A percentile compares a stretch with the other conserved stretches of the same genome.
Evolutionary conservation across 2,329 filamentous ascomycete species (phyloP).

Genomic region (Xylaria sp.): DNA sequence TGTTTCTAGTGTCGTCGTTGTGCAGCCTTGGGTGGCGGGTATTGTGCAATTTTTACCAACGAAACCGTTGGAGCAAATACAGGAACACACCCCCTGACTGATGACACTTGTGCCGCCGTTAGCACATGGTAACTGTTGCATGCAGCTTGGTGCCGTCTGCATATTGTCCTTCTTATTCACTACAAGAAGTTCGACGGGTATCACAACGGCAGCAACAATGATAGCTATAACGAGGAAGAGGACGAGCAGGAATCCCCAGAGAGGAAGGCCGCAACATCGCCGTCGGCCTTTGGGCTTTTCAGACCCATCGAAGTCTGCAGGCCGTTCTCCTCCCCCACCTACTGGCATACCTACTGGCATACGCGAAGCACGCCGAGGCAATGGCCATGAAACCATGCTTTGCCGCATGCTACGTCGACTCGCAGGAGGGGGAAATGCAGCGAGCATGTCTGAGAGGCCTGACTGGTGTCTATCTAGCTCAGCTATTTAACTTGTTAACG

Average conservation of each 20-base stretch:
- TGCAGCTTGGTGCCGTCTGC: constrained; percentile 63
- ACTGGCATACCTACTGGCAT: constrained; percentile 30
- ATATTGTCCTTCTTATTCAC: constrained; percentile 58
- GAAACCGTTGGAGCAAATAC: constrained; percentile 90
- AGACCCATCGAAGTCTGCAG: constrained; percentile 23
- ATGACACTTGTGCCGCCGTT: constrained; percentile 85
- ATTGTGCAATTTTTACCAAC: constrained; percentile 67
- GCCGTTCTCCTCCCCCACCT: constrained; percentile 19
- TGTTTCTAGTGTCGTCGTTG: constrained; percentile 58
- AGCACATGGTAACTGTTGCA: constrained; percentile 70
- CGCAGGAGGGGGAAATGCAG: constrained; percentile 71
- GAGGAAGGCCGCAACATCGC: constrained; percentile 83
- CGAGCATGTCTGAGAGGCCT: constrained; percentile 71
- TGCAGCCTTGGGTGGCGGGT: constrained; percentile 61
- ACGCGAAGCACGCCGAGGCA: constrained; percentile 49
- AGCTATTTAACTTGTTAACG: constrained; percentile 45
- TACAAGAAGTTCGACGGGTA: constrained; percentile 76
- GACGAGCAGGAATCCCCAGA: constrained; percentile 78
- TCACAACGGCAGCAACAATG: constrained; percentile 81
- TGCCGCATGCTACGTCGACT: constrained; percentile 54
- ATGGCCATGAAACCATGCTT: constrained; percentile 63
- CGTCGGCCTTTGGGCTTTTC: constrained; percentile 53
- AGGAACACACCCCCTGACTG: constrained; percentile 76
- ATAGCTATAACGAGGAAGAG: constrained; percentile 74
- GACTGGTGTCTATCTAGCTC: constrained; percentile 59